Conservation (phyloP, 768 basidiomycete genomes). For the Tricholoma furcatifolium region DNA sequence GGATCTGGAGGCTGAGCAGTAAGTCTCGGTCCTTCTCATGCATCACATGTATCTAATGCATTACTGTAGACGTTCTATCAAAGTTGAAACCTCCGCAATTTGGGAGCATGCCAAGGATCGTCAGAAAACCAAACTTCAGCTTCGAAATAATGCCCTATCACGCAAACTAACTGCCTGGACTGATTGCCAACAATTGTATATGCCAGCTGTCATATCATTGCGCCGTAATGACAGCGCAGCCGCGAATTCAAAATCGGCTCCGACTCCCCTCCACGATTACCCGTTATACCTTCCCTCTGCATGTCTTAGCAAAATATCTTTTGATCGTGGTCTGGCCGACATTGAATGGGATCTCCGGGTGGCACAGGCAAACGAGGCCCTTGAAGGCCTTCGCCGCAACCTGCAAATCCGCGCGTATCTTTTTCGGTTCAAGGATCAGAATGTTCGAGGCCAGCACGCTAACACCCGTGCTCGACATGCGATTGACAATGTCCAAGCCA, state of each 20-base stretch:
- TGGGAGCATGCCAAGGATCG: constrained; percentile 4
- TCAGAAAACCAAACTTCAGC: constrained; percentile 7
- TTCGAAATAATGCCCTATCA: constrained; percentile 7
- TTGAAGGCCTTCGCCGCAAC: constrained; percentile 5
- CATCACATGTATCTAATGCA: not conserved
- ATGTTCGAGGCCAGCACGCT: constrained; percentile 9
- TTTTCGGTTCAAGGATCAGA: constrained; percentile 4
- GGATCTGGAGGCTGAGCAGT: constrained; percentile 21
- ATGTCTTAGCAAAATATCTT: not conserved
- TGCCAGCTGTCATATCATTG: constrained; percentile 4
- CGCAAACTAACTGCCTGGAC: too few species aligned
- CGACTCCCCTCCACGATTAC: not conserved
- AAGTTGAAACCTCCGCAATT: not conserved
- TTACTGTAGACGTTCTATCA: constrained; percentile 4
- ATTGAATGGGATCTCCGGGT: constrained; percentile 11
- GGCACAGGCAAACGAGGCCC: too few species aligned
- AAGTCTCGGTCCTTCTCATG: not conserved
- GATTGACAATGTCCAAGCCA: not conserved
- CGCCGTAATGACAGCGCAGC: not conserved
- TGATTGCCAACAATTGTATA: constrained; percentile 12
- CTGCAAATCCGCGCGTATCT: constrained; percentile 9
- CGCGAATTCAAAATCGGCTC: not conserved
- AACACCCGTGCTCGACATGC: constrained; percentile 3
- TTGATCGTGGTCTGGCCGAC: not conserved
- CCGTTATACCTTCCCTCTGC: constrained; percentile 5